Evolutionary conservation across 2,329 filamentous ascomycete species (phyloP), one percentile per base, ranked within the genome.

Genomic region (Cylindrodendrum hubeiense): DNA sequence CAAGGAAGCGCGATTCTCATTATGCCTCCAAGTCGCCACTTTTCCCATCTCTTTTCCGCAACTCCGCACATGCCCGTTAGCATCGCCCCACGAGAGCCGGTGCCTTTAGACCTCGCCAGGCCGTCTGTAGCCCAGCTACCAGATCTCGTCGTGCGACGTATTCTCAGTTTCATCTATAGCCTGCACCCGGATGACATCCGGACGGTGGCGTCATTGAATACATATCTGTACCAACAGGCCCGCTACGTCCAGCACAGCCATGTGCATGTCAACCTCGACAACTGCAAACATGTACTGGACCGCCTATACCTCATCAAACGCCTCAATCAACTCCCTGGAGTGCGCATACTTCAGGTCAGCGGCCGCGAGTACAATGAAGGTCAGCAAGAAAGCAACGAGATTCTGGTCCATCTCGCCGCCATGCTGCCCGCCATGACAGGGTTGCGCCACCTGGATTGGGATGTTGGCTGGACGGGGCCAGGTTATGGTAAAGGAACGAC

Each of bases 201-300:
- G 5, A 19, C 28, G 3, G 22, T 67, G 2, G 57, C 61, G 1
- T 49, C n/a, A 5, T 21, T 28, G 21, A 50, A 37, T 17, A 44
- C 53, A 3, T 62, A 21, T 5, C n/a, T 65, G 2, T 65, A 67
- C 21, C 13, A 24, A 19, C 43, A 33, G 22, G 53, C 61, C 22
- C 61, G 65, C 24, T 62, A 55, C 26, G 24, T 50, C 22, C 65
- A 67, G 44, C 61, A 65, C 33, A 4, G 21, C 26, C 13, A 55
- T 24, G 19, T 67, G 7, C 50, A 50, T 17, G 17, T 65, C 49
- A 17, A 65, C 37, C 65, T 67, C 17, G 65, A 67, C 26, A 47
- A 34, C 5, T 26, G 9, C 28, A 30, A 9, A 4, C 28, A 60
- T 52, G 54, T 28, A 1, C 49, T 61, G 19, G 39, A 55, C 24